phyloP scores from a whole-genome alignment of 75 land plant species.

The Cupressus sempervirens region DNA sequence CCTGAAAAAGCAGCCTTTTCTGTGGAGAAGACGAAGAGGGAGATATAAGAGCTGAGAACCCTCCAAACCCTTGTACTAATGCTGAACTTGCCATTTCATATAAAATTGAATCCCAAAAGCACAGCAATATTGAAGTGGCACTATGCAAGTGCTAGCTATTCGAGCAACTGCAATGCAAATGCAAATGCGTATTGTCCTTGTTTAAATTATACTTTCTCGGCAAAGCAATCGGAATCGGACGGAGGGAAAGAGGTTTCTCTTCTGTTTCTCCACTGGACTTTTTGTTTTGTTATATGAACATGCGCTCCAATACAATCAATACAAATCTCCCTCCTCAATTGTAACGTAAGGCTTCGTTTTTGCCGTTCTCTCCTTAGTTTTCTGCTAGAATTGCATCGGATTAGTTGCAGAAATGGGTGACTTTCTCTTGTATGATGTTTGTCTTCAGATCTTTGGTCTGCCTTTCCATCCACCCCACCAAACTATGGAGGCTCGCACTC shows the following conservation, averaged over 20 bases:
- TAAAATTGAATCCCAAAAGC: not conserved
- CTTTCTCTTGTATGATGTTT: not conserved
- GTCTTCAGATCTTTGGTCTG: not conserved
- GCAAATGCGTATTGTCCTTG: not conserved
- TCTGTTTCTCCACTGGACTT: not conserved
- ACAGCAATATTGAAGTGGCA: not conserved
- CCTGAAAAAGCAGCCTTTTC: not conserved
- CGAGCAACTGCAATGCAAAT: not conserved
- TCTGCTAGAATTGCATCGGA: not conserved
- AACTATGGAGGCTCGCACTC: not conserved
- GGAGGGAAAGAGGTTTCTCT: not conserved
- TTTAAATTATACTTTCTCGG: not conserved
- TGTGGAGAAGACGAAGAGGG: not conserved
- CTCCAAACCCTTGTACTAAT: not conserved
- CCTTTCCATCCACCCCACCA: not conserved
- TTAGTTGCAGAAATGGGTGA: not conserved
- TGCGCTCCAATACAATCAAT: not conserved
- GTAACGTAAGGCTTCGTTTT: not conserved
- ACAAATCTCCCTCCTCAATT: not conserved
- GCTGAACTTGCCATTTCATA: constrained; percentile 2
- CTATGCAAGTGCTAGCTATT: not conserved
- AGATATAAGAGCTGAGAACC: not conserved
- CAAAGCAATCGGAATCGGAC: not conserved
- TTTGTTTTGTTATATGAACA: not conserved
- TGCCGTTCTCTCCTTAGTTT: not conserved